Evolutionary conservation across 148 eudicot species (phyloP), one percentile per base, ranked within the genome.

Genomic region (Salicornia ramosissima): DNA sequence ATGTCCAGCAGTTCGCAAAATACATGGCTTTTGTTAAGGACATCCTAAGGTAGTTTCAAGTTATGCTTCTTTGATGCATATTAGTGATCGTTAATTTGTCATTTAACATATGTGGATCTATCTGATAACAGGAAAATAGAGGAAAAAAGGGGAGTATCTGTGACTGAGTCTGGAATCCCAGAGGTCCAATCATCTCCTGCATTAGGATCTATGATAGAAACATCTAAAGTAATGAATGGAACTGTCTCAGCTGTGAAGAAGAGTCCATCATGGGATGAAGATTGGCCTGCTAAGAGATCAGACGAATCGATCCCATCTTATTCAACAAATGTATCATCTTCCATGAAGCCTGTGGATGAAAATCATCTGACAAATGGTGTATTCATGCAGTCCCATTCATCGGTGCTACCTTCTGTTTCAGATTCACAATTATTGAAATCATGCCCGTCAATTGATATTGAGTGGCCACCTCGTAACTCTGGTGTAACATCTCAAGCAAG

Each of bases 1-100:
- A 94, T 69, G 88, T 89, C 73, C 99, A 94, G 82, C 99, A 94
- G 78, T 94, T 94, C 78, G 99, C 93, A 24, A 94, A 94, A 69
- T 94, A 83, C 80, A 94, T 94, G 99, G 86, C 77, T 52, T 94
- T 94, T 78, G 88, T 94, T 43, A 94, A 94, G 83, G 92, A 88
- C 62, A 74, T 90, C 60, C 82, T 94, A 51, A 88, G 97, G 98
- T 90, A 84, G 31, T 49, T 61, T 58, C 15, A 49, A 69, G 30
- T 54, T 33, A 25, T 67, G 53, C 10, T 45, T 26, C 10, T 29
- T 24, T 45, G 21, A 46, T 19, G 28, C 21, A 29, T 31, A 55
- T 46, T 21, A 33, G 28, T 61, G 25, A 22, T 19, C 65, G 6
- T 62, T 18, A 24, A 28, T 2, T 26, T 73, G 19, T 49, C 34